Percentiles rank a stretch among this genome's conserved stretches.
These are phyloP conservation scores for Phytophthora europaea DNA, from an alignment of 352 stramenopile species.

Conservation along the genomic window DNA sequence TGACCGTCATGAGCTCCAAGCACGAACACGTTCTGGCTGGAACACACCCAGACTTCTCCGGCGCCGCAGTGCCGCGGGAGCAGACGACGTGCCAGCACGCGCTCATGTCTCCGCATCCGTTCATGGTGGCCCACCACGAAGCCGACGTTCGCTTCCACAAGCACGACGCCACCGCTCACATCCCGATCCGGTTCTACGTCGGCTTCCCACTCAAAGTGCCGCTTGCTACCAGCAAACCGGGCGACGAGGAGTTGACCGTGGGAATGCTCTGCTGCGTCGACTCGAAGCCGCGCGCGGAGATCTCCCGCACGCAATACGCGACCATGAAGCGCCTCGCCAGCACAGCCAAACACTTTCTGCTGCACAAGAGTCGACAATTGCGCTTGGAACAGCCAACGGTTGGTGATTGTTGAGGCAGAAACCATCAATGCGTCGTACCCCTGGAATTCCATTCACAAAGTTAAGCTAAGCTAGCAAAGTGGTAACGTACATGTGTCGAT, in stretches of 20 bases:
- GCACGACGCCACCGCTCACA: constrained; percentile 24
- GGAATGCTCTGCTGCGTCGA: constrained; percentile 51
- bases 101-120: constrained; percentile 57
- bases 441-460: neutral
- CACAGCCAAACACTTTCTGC: constrained; percentile 24
- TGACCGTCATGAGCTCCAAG: constrained; percentile 54
- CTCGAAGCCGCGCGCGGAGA: constrained; percentile 30
- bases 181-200: constrained; percentile 67
- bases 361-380: constrained; percentile 15
- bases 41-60: constrained; percentile 27
- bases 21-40: constrained; percentile 45
- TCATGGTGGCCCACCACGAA: constrained; percentile 65
- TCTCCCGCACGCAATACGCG: constrained; percentile 47
- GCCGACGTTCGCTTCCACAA: constrained; percentile 66
- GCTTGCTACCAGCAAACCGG: neutral
- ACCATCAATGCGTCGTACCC: neutral
- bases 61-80: constrained; percentile 49
- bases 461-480: too few relatives aligned
- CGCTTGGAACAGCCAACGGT: neutral
- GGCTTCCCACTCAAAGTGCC: constrained; percentile 59
- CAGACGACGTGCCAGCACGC: constrained; percentile 66
- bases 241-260: constrained; percentile 17
- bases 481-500: neutral
- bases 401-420: neutral
- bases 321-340: constrained; percentile 35